Base-by-base conservation (phyloP, 108 stramenopile species). In the Conticribra weissflogii region DNA sequence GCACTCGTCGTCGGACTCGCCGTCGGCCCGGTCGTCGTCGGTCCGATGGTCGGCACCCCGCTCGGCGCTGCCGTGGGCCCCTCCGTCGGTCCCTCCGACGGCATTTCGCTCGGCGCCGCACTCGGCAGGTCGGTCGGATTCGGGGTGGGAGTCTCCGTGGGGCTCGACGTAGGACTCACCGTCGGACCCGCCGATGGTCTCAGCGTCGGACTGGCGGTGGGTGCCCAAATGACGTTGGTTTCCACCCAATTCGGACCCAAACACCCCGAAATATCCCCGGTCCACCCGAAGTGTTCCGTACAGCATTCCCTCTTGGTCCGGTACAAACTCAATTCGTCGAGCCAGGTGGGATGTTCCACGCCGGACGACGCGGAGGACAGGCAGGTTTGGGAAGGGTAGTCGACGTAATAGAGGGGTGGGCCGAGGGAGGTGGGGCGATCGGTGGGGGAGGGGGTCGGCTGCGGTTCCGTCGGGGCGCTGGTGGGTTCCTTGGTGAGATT, bases 351-450 rank as follows among this genome's bases (percentile, higher is more conserved):
- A 12, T 25, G 17, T 0, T 1, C 15, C n/a, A n/a, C n/a, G n/a
- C n/a, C n/a, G n/a, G n/a, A n/a, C n/a, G n/a, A n/a, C n/a, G n/a
- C n/a, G 29, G 33, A 33, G 9, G 59, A 53, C 3, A 25, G 18
- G 36, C 69, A 71, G 22, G 50, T 29, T 52, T 58, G 69, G 2
- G 69, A 52, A 23, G 69, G 69, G 34, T 60, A 71, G 41, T 71
- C 69, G 16, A 48, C 57, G 28, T 27, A 71, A 34, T 71, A 71
- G 4, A 71, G 59, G 22, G 66, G 46, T 23, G 52, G 51, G 18
- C 66, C 66, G 41, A 54, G 31, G 25, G 47, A 55, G 24, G 66
- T 67, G 21, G 31, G 30, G 2, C 66, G 66, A 21, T 34, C 28
- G 4, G 66, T 67, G 34, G 66, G 66, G 16, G n/a, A n/a, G n/a